Evolutionary conservation across 495 filamentous ascomycete species (phyloP), one percentile per base, ranked within the genome.

Genomic region (Talaromyces nanjingensis): DNA sequence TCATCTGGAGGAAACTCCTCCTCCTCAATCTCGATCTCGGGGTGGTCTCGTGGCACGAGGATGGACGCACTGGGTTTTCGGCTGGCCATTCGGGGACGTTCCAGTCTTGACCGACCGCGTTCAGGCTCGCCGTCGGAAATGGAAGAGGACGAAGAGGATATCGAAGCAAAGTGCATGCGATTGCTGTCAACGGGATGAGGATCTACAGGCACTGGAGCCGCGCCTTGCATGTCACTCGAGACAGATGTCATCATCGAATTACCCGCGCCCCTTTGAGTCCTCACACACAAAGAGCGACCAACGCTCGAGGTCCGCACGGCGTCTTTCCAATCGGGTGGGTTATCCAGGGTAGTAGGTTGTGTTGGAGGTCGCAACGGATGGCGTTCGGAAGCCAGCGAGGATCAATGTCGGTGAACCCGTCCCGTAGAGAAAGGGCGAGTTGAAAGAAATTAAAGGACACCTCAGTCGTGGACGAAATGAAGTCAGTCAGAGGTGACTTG

Each of bases 61-160:
- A 92, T 89, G 33, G 91, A 91, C 65, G 88, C 89, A 69, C 87
- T 91, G 59, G 86, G 87, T 75, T 90, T 90, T 42, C 90, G 83
- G 68, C 83, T 87, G 69, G 69, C 80, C 74, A 76, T 82, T 72
- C 72, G 81, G 68, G 74, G 83, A 66, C 70, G 87, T 71, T 80
- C 77, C 29, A 73, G 70, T 63, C 78, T 75, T 47, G 74, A 74
- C 57, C 75, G 74, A 33, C 60, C 60, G 39, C 78, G 78, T 55
- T 79, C 77, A 47, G 69, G 74, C 64, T 80, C 78, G 63, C 74
- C 75, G 74, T 80, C 78, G 61, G 78, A 80, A 69, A 79, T 76
- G 49, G 64, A 65, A 34, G 78, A 80, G 49, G 78, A 79, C 14
- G 77, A 79, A 33, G 76, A 79, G 20, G 77, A 80, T 9, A 67